Base-by-base conservation (phyloP, 768 basidiomycete genomes). In the Hygrophorus pudorinus region DNA sequence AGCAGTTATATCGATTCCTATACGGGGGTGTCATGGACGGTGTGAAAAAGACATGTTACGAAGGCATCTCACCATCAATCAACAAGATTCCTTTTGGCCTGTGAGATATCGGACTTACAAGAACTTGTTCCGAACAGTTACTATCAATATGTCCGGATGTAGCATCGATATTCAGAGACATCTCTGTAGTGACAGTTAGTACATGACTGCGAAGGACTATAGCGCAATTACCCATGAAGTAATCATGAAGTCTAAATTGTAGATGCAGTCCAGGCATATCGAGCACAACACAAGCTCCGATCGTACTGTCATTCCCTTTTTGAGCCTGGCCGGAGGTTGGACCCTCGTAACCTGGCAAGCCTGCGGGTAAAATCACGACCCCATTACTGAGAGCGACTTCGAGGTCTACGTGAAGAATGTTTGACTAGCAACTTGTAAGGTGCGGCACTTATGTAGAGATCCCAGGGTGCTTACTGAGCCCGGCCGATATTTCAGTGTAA, bases 191-290 rank as follows among this genome's bases (percentile, higher is more conserved):
- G 21, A 39, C 10, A 33, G 47, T 21, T 28, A 8, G 11, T 32
- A 24, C n/a, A 45, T 5, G 37, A 27, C 34, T 12, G 36, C 21
- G n/a, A 37, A 1, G 4, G 31, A 18, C 18, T 47, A n/a, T 34
- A 21, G 20, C 21, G 31, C 9, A 39, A 31, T 11, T 38, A 87
- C 89, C 91, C 88, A 96, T 89, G 55, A 78, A 89, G 56, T 79
- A 82, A 55, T 93, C 91, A 49, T 92, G 85, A 45, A 85, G 66
- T 44, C 89, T 72, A 12, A 97, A 66, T 44, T 84, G 73, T 16
- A 93, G 59, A 49, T 88, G 84, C 9, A 93, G 56, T 45, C 81
- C 73, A 0, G 91, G 83, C 4, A 83, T 56, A 0, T 62, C 61
- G 16, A 90, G 55, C 3, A 76, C 56, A 21, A 88, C 49, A 42